Evolutionary conservation across 2,329 filamentous ascomycete genomes (phyloP).

Genomic region (Hawksworthiomyces lignivorus): DNA sequence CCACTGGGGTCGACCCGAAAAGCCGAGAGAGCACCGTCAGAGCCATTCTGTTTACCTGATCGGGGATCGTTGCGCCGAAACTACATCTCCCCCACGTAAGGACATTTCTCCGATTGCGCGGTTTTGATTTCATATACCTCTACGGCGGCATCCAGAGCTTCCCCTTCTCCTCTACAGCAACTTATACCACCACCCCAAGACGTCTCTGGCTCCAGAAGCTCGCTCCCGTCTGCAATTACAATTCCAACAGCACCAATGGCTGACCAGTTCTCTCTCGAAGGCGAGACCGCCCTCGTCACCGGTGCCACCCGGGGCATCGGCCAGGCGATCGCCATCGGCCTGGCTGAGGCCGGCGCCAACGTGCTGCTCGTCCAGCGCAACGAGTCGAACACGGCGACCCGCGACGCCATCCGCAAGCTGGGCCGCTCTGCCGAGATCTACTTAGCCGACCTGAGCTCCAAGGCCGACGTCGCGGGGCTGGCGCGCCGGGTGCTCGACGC

Average conservation of each 20-base stretch:
- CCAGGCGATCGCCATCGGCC: slow-evolving; percentile 46
- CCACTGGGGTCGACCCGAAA: too few relatives aligned
- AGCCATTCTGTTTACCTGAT: too few relatives aligned
- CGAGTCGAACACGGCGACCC: slow-evolving; percentile 40
- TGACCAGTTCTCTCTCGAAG: slow-evolving; percentile 47
- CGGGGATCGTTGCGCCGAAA: too few relatives aligned
- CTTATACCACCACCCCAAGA: too few relatives aligned
- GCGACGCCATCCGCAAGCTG: slow-evolving; percentile 53
- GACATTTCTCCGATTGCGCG: too few relatives aligned
- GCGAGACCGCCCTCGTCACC: slow-evolving; percentile 50
- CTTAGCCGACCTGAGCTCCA: slow-evolving; percentile 58
- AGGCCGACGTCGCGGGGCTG: slow-evolving; percentile 52
- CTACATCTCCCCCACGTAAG: too few relatives aligned
- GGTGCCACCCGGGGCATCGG: slow-evolving; percentile 53
- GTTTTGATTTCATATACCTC: too few relatives aligned
- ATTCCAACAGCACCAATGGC: slow-evolving; percentile 6
- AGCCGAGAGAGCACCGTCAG: too few relatives aligned
- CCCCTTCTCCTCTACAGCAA: too few relatives aligned
- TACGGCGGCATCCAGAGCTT: too few relatives aligned
- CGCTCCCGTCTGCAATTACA: too few relatives aligned
- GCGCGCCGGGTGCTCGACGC: slow-evolving; percentile 54
- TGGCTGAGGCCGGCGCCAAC: slow-evolving; percentile 53
- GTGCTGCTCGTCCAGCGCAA: slow-evolving; percentile 41
- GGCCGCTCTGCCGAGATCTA: slow-evolving; percentile 62
- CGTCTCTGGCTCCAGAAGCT: too few relatives aligned